Percentiles rank a stretch among this genome's conserved stretches.
Evolutionary conservation across 768 basidiomycete genomes (phyloP).

Genomic region (Lanmaoa rubissima): DNA sequence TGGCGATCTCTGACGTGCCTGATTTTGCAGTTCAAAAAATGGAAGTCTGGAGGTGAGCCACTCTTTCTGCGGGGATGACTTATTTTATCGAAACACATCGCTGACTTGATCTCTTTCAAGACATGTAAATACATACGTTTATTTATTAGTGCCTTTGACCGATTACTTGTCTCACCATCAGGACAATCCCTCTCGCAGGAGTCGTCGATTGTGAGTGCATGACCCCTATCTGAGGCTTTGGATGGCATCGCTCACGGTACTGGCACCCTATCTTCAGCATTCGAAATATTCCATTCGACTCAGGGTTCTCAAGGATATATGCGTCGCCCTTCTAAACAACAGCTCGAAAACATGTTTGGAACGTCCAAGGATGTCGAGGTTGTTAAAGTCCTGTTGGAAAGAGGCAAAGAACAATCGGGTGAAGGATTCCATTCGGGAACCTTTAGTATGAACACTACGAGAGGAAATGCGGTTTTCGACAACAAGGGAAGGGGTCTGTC

Average conservation of each 20-base stretch:
- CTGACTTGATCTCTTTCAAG: slow-evolving; percentile 36
- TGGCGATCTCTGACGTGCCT: slow-evolving; percentile 4
- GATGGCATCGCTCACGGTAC: not conserved
- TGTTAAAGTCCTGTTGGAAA: slow-evolving; percentile 54
- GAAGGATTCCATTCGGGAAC: slow-evolving; percentile 41
- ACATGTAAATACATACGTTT: slow-evolving; percentile 53
- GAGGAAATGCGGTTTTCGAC: slow-evolving; percentile 39
- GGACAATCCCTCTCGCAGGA: slow-evolving; percentile 65
- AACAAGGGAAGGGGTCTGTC: slow-evolving; percentile 38
- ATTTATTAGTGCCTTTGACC: slow-evolving; percentile 6
- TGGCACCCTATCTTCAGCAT: slow-evolving; percentile 44
- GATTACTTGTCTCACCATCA: slow-evolving; percentile 26
- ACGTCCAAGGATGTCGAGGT: slow-evolving; percentile 66
- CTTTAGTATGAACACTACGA: slow-evolving; percentile 18
- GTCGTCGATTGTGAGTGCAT: slow-evolving; percentile 74
- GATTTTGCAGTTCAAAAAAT: slow-evolving; percentile 61
- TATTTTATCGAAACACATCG: slow-evolving; percentile 6
- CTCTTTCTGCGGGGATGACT: not conserved
- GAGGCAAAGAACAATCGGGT: slow-evolving; percentile 56
- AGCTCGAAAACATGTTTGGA: slow-evolving; percentile 72
- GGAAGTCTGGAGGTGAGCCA: slow-evolving; percentile 72
- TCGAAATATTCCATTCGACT: slow-evolving; percentile 62
- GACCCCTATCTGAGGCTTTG: not conserved
- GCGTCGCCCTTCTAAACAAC: slow-evolving; percentile 74
- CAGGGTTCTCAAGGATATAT: slow-evolving; percentile 81